Base-by-base conservation (phyloP, 176 grass and related monocot genomes). In the Triticum aestivum region DNA sequence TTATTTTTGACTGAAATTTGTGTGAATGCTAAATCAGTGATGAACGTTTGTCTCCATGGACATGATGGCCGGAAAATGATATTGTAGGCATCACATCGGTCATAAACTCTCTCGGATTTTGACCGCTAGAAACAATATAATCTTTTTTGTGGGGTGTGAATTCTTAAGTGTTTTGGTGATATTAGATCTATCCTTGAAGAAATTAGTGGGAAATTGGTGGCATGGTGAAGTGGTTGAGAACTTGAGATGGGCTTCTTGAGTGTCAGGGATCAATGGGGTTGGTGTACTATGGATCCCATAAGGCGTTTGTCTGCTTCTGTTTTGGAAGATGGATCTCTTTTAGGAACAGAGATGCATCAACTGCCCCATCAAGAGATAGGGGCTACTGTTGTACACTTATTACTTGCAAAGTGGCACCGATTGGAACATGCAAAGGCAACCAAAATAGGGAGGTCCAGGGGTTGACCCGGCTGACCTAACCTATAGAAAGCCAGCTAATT, bases 391-490 rank as follows among this genome's bases (percentile, higher is more conserved):
- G 38, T 73, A 44, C 70, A 73, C 10, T 75, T 75, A 27, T 49
- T 79, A 24, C 20, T 26, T 79, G 54, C 11, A 61, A 79, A 79
- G 34, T 15, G 33, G 76, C 11, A 23, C 6, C 54, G 30, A 78
- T 61, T 11, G n/a, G 75, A 13, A 37, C 52, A 78, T 59, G 52
- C 33, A 78, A 78, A 78, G 75, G 6, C 9, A 18, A 41, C 56
- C 51, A 79, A 26, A 79, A 52, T 63, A 26, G 77, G 58, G 77
- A 63, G 77, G 56, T 79, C 56, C 77, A 38, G 21, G 77, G 61
- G 77, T 79, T 63, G 58, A 79, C 77, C 21, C 21, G 11, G 1
- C 4, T 3, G 37, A 39, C 58, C 76, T 74, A 74, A 24, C 21
- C 42, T 75, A 52, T 32, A 3, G 24, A 8, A 2, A 10, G 73